Base-by-base conservation (phyloP, 2,329 filamentous ascomycete species). In the Pezicula neosporulosa region DNA sequence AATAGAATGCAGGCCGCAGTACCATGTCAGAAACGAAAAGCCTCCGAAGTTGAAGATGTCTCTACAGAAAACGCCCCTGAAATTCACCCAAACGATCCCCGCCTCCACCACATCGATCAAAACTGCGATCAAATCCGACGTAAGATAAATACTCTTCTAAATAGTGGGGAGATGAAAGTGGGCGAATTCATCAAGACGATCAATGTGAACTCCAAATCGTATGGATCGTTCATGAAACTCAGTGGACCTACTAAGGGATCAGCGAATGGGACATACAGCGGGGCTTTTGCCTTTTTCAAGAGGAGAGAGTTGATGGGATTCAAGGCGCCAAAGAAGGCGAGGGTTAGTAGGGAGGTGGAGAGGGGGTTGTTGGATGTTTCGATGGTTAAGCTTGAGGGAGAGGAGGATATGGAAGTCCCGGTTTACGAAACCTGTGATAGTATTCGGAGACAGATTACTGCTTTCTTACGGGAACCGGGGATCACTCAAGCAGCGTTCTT, bases 391-490 rank as follows among this genome's bases (percentile, higher is more conserved):
- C 68, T 84, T 0, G 65, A 69, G 0, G 74, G 76, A 12, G 80
- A 85, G 62, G 72, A 71, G 0, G 60, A 64, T 0, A 69, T 71
- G 33, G 59, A 51, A 0, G 78, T 83, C 6, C 65, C 68, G 1
- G 67, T 85, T 30, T 83, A 69, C 60, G 80, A 84, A 55, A 78
- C 75, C 5, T 84, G 80, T 65, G 76, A 83, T 56, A 77, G 79
- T 47, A 62, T 84, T 13, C 75, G 81, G 44, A 73, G 70, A 61
- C 83, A 84, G 68, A 82, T 84, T 59, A 70, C 70, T 24, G 72
- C 72, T 1, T 67, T 78, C 53, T 68, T 84, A 9, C 62, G 66
- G n/a, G 68, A 74, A 44, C 68, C 73, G 0, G 68, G 68, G 41
- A 67, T 81, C 47, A 81, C 75, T 0, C 74, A 80, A 60, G 76